These are phyloP conservation scores for Pseudogymnoascus sp. DNA, from an alignment of 2,329 filamentous ascomycete species.

Conservation along the genomic window DNA sequence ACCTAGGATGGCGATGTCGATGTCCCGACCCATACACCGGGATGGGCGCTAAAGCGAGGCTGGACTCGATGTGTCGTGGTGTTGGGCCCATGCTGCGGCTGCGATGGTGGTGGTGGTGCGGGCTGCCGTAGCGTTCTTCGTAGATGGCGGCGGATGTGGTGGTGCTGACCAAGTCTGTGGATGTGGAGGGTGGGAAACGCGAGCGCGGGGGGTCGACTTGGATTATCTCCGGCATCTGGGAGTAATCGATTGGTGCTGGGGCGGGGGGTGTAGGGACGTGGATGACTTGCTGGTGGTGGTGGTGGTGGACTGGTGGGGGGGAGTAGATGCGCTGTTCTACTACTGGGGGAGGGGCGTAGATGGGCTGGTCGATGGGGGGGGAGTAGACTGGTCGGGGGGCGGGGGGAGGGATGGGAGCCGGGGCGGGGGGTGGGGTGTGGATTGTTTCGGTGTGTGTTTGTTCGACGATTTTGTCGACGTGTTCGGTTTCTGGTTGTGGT, in stretches of 20 bases:
- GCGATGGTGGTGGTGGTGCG: slow-evolving; percentile 26
- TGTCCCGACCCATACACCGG: slow-evolving; percentile 32
- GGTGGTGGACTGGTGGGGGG: slow-evolving; percentile 3
- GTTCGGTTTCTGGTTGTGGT: slow-evolving; percentile 15
- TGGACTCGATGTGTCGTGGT: slow-evolving; percentile 22
- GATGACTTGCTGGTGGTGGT: slow-evolving; percentile 15
- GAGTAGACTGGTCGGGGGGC: background rate
- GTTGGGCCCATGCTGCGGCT: background rate
- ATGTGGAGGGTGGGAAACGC: slow-evolving; percentile 14
- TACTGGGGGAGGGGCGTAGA: background rate
- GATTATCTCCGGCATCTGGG: background rate
- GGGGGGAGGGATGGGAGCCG: background rate
- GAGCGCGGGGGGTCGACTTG: background rate
- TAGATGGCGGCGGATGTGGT: slow-evolving; percentile 28
- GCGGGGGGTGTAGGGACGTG: slow-evolving; percentile 17
- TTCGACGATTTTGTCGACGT: slow-evolving; percentile 32
- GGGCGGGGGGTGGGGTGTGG: slow-evolving; percentile 23
- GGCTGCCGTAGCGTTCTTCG: slow-evolving; percentile 16
- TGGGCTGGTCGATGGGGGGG: background rate
- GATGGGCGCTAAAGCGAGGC: slow-evolving; percentile 31
- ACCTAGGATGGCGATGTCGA: slow-evolving; percentile 20
- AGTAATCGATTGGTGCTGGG: slow-evolving; percentile 10
- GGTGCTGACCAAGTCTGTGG: slow-evolving; percentile 36
- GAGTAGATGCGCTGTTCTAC: background rate
- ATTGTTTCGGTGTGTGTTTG: slow-evolving; percentile 38